Conservation (phyloP, 768 basidiomycete species). For the Leccinum subgranulosum region DNA sequence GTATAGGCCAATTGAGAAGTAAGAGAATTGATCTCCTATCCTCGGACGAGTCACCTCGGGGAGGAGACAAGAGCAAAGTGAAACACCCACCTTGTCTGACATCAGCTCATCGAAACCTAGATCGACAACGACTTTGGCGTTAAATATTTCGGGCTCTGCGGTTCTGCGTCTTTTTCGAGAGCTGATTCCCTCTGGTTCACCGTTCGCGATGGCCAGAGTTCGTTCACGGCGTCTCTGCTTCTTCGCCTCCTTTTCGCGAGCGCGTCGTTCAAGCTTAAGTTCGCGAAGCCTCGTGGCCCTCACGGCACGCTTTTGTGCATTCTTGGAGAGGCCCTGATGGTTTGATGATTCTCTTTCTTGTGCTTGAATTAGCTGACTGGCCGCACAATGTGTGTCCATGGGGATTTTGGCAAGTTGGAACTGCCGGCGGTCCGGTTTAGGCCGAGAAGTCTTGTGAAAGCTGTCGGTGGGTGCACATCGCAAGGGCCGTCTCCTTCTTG, state of each 20-base stretch:
- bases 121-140: slow-evolving; percentile 77
- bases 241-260: slow-evolving; percentile 71
- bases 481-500: slow-evolving; percentile 3
- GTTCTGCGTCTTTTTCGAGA: slow-evolving; percentile 18
- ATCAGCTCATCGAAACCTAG: slow-evolving; percentile 91
- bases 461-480: background rate
- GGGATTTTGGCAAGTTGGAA: slow-evolving; percentile 1
- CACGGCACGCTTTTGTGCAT: slow-evolving; percentile 72
- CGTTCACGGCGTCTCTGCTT: slow-evolving; percentile 67
- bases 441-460: slow-evolving; percentile 14
- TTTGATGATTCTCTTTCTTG: slow-evolving; percentile 12
- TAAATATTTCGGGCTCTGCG: slow-evolving; percentile 43
- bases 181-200: slow-evolving; percentile 40
- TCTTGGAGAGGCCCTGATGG: slow-evolving; percentile 60
- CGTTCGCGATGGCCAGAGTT: slow-evolving; percentile 48
- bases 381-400: slow-evolving; percentile 18
- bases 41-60: slow-evolving; percentile 11
- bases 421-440: slow-evolving; percentile 19
- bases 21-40: slow-evolving; percentile 87
- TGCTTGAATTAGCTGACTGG: slow-evolving; percentile 14
- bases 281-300: slow-evolving; percentile 65
- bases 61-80: slow-evolving; percentile 10
- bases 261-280: slow-evolving; percentile 69
- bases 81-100: slow-evolving; percentile 77
- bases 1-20: slow-evolving; percentile 88